phyloP scores from a whole-genome alignment of 345 rosid species.

The Geranium rotundifolium region DNA sequence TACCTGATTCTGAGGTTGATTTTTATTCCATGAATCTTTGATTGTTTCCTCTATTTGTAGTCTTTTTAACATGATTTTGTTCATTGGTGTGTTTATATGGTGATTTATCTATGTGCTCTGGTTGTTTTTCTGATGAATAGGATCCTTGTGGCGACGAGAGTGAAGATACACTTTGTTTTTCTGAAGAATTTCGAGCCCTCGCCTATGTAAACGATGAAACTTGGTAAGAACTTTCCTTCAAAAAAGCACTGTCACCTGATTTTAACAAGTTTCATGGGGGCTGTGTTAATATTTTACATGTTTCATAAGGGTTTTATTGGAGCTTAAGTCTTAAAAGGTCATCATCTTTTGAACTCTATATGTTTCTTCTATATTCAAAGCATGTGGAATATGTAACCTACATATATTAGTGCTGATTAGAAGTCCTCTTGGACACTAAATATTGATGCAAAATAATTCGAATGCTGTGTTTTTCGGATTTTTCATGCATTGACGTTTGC shows the following conservation, averaged over 20 bases:
- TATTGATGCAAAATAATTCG: neutral
- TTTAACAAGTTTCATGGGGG: too few species aligned
- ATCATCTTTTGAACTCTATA: too few species aligned
- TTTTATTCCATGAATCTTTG: too few species aligned
- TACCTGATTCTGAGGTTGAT: too few species aligned
- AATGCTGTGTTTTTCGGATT: neutral
- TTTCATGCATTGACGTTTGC: slow-evolving; percentile 2
- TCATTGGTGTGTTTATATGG: neutral
- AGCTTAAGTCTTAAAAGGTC: neutral
- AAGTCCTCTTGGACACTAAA: neutral
- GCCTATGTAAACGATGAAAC: slow-evolving; percentile 44
- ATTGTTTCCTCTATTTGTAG: too few species aligned
- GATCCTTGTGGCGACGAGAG: neutral
- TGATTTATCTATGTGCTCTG: too few species aligned
- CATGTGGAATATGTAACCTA: too few species aligned
- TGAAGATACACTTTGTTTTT: neutral
- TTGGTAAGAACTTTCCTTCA: slow-evolving; percentile 26
- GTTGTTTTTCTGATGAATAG: neutral
- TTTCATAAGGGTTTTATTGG: neutral
- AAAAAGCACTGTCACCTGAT: neutral
- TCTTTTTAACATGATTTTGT: too few species aligned
- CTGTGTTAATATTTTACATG: too few species aligned
- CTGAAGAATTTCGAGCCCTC: neutral
- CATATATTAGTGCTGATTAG: too few species aligned
- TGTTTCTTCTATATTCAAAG: too few species aligned